Conservation (phyloP, 2,329 filamentous ascomycete species). For the Fusarium stilboides region DNA sequence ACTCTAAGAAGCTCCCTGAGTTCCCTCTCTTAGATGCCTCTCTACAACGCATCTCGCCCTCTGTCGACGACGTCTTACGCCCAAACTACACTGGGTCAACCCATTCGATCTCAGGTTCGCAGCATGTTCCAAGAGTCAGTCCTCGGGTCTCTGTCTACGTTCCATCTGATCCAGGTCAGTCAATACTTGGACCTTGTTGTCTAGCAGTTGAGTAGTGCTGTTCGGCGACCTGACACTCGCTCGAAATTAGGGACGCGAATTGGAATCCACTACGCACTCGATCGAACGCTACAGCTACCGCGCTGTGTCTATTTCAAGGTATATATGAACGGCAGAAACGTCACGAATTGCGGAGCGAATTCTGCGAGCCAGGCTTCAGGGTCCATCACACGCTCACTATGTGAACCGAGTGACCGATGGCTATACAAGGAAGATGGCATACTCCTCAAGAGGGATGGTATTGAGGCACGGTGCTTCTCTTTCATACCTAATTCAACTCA, state of each 20-base stretch:
- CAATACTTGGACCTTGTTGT: not conserved
- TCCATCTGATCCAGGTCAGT: constrained; percentile 67
- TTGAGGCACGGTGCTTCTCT: constrained; percentile 66
- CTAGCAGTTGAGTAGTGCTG: not conserved
- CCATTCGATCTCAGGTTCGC: not conserved
- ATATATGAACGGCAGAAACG: constrained; percentile 67
- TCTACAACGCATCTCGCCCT: constrained; percentile 56
- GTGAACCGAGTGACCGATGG: constrained; percentile 62
- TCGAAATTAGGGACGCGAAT: constrained; percentile 64
- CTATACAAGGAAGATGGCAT: constrained; percentile 57
- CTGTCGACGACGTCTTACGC: constrained; percentile 30
- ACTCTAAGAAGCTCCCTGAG: constrained; percentile 62
- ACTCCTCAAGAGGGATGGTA: constrained; percentile 56
- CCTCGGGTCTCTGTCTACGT: constrained; percentile 70
- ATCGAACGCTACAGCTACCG: constrained; percentile 52
- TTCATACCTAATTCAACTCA: constrained; percentile 60
- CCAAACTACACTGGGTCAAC: constrained; percentile 30
- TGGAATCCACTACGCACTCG: constrained; percentile 65
- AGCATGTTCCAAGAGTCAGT: constrained; percentile 52
- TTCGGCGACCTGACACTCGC: constrained; percentile 14
- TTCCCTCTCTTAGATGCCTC: constrained; percentile 69
- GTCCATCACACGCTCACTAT: constrained; percentile 63
- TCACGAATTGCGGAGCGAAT: constrained; percentile 69
- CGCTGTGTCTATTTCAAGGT: constrained; percentile 69
- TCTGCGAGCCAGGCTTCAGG: constrained; percentile 55